A percentile compares a stretch with the other conserved stretches of the same genome.
These are phyloP conservation scores for Xerocomus minutiporus DNA, from an alignment of 1,284 basidiomycete species.

Conservation along the genomic window DNA sequence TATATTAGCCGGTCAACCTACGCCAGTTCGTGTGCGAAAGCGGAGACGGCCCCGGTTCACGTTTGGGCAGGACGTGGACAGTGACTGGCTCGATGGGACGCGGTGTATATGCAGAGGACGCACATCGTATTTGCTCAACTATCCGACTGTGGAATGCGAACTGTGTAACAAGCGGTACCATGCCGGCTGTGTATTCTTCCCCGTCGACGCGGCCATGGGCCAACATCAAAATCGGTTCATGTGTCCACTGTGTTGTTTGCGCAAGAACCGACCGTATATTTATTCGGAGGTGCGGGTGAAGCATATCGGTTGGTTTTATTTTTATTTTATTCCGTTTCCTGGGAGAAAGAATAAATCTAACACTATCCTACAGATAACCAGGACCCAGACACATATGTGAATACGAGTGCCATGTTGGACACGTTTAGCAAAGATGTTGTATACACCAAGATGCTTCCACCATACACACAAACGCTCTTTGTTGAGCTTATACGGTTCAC, in stretches of 20 bases:
- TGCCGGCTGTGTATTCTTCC: slow-evolving; percentile 70
- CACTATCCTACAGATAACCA: slow-evolving; percentile 36
- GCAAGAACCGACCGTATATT: slow-evolving; percentile 62
- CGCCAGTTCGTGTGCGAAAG: slow-evolving; percentile 51
- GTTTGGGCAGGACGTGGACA: slow-evolving; percentile 72
- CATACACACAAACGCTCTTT: slow-evolving; percentile 63
- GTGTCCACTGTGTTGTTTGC: slow-evolving; percentile 71
- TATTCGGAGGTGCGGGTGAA: slow-evolving; percentile 71
- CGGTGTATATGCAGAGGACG: slow-evolving; percentile 76
- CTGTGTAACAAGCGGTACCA: slow-evolving; percentile 64
- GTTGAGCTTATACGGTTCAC: slow-evolving; percentile 68
- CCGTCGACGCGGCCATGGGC: slow-evolving; percentile 36
- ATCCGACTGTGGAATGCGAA: slow-evolving; percentile 63
- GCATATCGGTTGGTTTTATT: slow-evolving; percentile 49
- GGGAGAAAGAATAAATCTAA: slow-evolving; percentile 6
- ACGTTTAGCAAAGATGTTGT: slow-evolving; percentile 67
- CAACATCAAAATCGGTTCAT: slow-evolving; percentile 43
- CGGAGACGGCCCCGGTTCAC: slow-evolving; percentile 63
- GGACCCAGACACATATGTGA: slow-evolving; percentile 56
- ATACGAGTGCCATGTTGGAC: slow-evolving; percentile 68
- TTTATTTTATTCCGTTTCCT: not conserved
- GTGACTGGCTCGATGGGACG: slow-evolving; percentile 68
- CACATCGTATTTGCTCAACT: slow-evolving; percentile 53
- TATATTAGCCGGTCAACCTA: slow-evolving; percentile 64
- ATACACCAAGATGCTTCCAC: slow-evolving; percentile 59